A percentile compares a stretch with the other conserved stretches of the same genome.
These are phyloP conservation scores for Lactarius akahatsu DNA, from an alignment of 768 basidiomycete species.

Conservation along the genomic window DNA sequence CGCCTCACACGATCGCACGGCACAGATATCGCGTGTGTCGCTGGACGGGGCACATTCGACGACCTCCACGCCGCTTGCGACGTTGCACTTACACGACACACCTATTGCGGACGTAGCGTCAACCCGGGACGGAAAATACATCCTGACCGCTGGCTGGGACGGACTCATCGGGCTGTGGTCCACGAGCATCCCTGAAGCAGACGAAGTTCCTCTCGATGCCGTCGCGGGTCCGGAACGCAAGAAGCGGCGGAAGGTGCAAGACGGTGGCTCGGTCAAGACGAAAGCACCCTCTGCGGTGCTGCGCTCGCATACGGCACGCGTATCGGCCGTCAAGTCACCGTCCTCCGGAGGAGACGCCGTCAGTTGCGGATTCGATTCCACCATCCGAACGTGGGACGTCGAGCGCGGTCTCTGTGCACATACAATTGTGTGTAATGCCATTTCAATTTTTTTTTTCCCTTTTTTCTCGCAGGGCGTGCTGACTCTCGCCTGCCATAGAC, in stretches of 20 bases:
- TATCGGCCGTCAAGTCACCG: conserved; percentile 68
- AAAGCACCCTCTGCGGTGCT: conserved; percentile 74
- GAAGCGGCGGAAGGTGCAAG: conserved; percentile 52
- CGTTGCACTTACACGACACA: conserved; percentile 79
- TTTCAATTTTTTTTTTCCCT: conserved; percentile 3
- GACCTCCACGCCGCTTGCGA: conserved; percentile 47
- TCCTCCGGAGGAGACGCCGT: conserved; percentile 48
- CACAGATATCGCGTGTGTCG: conserved; percentile 48
- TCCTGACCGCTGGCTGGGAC: conserved; percentile 90
- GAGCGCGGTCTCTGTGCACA: conserved; percentile 68
- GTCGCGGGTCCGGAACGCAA: conserved; percentile 42
- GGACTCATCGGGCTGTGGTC: conserved; percentile 81
- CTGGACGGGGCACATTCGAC: conserved; percentile 17
- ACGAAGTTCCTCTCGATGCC: conserved; percentile 58
- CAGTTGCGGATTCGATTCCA: conserved; percentile 89
- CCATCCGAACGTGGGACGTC: conserved; percentile 84
- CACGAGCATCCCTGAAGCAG: conserved; percentile 54
- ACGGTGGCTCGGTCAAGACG: conserved; percentile 36
- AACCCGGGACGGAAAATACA: conserved; percentile 52
- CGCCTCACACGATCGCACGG: conserved; percentile 79
- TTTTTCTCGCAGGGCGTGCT: not conserved
- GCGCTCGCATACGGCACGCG: conserved; percentile 79
- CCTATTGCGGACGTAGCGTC: conserved; percentile 72
- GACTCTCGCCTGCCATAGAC: conserved; percentile 41
- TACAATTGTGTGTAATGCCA: conserved; percentile 57